Conservation (phyloP, 2,329 filamentous ascomycete genomes). For the Coniochaeta prunicola region DNA sequence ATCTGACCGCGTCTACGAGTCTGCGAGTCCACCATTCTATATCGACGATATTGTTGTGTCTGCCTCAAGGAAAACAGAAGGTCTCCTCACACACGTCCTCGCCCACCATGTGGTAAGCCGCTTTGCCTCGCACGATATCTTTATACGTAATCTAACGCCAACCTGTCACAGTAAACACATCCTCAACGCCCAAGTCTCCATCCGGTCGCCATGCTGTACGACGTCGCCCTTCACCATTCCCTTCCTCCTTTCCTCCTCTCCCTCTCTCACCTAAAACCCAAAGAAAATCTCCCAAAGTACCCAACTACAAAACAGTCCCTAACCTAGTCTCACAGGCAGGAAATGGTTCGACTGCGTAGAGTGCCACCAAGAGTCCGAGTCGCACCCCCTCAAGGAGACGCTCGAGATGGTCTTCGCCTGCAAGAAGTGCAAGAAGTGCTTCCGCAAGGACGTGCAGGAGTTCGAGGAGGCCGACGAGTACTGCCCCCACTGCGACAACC, state of each 20-base stretch:
- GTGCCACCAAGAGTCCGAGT: conserved; percentile 78
- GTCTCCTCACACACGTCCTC: background rate
- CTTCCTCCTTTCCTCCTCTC: background rate
- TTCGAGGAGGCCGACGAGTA: conserved; percentile 98
- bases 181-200: conserved; percentile 94
- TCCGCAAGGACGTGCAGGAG: conserved; percentile 85
- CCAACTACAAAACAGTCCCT: too few species aligned
- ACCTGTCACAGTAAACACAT: conserved; percentile 73
- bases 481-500: conserved; percentile 98
- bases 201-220: conserved; percentile 92
- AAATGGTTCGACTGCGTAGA: conserved; percentile 99
- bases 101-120: conserved; percentile 19
- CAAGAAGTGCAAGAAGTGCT: conserved; percentile 98
- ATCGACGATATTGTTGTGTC: too few species aligned
- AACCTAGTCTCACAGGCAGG: conserved; percentile 47
- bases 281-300: too few species aligned
- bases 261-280: background rate
- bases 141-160: background rate
- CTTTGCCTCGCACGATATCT: background rate
- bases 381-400: conserved; percentile 67
- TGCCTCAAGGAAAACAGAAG: background rate
- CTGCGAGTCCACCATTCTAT: background rate
- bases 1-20: background rate
- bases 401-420: conserved; percentile 92
- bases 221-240: conserved; percentile 9